Evolutionary conservation across 192 early-diverging fungal genomes (phyloP).

Genomic region (Coemansia sp.): DNA sequence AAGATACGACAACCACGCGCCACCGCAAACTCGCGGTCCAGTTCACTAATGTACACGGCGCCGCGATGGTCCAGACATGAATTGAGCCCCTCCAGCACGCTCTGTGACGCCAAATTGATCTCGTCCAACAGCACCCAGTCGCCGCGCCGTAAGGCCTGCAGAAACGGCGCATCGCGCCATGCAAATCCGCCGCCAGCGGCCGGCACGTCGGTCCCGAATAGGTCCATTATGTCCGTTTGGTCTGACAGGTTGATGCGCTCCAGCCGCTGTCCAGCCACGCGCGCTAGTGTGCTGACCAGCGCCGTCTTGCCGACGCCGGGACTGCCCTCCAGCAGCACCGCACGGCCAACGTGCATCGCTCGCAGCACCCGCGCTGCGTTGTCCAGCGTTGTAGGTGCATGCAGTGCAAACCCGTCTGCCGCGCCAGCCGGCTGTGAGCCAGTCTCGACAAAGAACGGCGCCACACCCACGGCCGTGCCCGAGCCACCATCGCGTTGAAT

Average conservation of each 20-base stretch:
- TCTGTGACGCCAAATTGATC: slow-evolving; percentile 97
- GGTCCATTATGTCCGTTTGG: slow-evolving; percentile 97
- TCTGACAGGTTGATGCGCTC: slow-evolving; percentile 97
- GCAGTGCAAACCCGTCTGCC: slow-evolving; percentile 66
- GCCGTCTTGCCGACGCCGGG: slow-evolving; percentile 98
- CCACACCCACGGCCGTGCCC: slow-evolving; percentile 62
- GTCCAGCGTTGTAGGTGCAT: slow-evolving; percentile 88
- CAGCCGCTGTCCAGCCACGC: slow-evolving; percentile 75
- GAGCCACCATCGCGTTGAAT: neutral
- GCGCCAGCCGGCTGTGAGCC: slow-evolving; percentile 57
- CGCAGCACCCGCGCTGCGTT: slow-evolving; percentile 85
- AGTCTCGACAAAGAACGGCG: slow-evolving; percentile 73
- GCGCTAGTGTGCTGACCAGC: slow-evolving; percentile 78
- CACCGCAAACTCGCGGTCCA: slow-evolving; percentile 83
- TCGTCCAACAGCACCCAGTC: slow-evolving; percentile 98
- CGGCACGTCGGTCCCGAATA: slow-evolving; percentile 97
- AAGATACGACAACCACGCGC: slow-evolving; percentile 86
- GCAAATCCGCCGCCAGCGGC: slow-evolving; percentile 81
- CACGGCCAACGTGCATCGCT: slow-evolving; percentile 87
- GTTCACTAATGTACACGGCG: slow-evolving; percentile 92
- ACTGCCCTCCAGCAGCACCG: slow-evolving; percentile 92
- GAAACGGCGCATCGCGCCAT: slow-evolving; percentile 97
- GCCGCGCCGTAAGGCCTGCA: slow-evolving; percentile 92
- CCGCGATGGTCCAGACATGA: slow-evolving; percentile 97
- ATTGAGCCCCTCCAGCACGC: slow-evolving; percentile 97